phyloP scores from a whole-genome alignment of 495 filamentous ascomycete genomes.

The Penicilliopsis zonata region DNA sequence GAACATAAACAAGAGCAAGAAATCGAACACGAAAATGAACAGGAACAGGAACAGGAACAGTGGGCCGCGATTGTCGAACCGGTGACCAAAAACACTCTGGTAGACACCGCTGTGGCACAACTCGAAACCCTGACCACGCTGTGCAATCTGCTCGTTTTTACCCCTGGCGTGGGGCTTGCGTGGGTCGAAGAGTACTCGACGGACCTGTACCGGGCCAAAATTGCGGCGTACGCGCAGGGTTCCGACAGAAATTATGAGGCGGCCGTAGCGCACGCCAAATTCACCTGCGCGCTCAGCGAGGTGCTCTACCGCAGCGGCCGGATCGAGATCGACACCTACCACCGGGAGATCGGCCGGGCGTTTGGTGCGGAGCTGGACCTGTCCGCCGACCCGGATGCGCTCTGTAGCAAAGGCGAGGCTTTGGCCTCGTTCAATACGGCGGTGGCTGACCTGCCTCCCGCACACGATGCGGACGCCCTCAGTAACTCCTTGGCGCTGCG shows the following conservation, averaged over 20 bases:
- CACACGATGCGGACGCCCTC: slow-evolving; percentile 14
- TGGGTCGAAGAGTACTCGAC: slow-evolving; percentile 46
- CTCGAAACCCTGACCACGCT: slow-evolving; percentile 44
- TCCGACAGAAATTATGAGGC: slow-evolving; percentile 39
- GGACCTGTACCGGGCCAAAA: slow-evolving; percentile 31
- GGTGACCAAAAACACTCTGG: slow-evolving; percentile 45
- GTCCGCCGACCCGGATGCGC: slow-evolving; percentile 31
- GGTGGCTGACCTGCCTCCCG: slow-evolving; percentile 20
- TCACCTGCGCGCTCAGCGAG: slow-evolving; percentile 40
- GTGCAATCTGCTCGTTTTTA: slow-evolving; percentile 38
- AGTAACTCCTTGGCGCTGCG: slow-evolving; percentile 19
- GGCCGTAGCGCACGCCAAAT: slow-evolving; percentile 38
- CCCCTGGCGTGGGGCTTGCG: slow-evolving; percentile 25
- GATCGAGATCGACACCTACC: slow-evolving; percentile 38
- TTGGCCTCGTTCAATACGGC: slow-evolving; percentile 40
- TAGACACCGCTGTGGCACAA: slow-evolving; percentile 53
- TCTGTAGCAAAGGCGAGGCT: slow-evolving; percentile 48
- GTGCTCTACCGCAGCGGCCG: slow-evolving; percentile 38
- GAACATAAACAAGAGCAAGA: slow-evolving; percentile 8
- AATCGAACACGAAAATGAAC: slow-evolving; percentile 14
- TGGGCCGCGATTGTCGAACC: slow-evolving; percentile 53
- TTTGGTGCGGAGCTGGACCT: slow-evolving; percentile 31
- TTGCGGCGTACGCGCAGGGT: slow-evolving; percentile 31
- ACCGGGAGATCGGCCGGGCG: slow-evolving; percentile 29
- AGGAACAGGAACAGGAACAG: slow-evolving; percentile 36